Base-by-base conservation (phyloP, 805 yeast genomes). In the Lachancea waltii region DNA sequence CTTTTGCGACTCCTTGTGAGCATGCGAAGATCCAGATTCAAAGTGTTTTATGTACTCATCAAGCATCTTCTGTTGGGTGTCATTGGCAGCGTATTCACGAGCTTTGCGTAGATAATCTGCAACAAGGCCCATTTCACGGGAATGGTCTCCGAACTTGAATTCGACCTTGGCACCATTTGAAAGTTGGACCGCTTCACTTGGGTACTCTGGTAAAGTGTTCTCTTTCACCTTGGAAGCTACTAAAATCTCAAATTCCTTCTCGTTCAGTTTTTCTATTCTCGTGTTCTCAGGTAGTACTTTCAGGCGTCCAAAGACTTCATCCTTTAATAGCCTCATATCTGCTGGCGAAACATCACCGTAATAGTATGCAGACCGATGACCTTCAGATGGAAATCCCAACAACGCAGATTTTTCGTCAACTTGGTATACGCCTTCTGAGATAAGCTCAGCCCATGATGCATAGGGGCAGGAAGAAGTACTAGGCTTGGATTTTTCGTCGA, bases 1-100 rank as follows among this genome's bases (percentile, higher is more conserved):
- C 38, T 79, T 75, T 60, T 86, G 95, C 1, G 95, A 81, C 42
- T 81, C 75, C 53, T 82, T 82, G 62, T 86, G 95, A 8, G 89
- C 84, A 46, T 78, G 75, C 77, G 85, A 79, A 4, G 90, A 81
- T 15, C 95, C 95, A 10, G 90, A 78, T 47, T 69, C 62, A 61
- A 86, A 86, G 9, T 92, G 75, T 32, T 74, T 73, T 39, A 76
- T 71, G 56, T 86, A 86, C 32, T 72, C 65, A 7, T 69, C 73
- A 23, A 85, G 58, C 85, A 86, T 77, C 40, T 73, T 69, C 10
- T 48, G 54, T 59, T 86, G 92, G 21, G 75, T 80, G 28, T 76
- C 82, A 56, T 85, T 85, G 32, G 92, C 87, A 14, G 78, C 85
- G 53, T 67, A 65, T 36, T 74, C 64, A 43, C 63, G 65, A 2